A percentile compares a stretch with the other conserved stretches of the same genome.
These are phyloP conservation scores for Fusarium burgessii DNA, from an alignment of 2,329 filamentous ascomycete genomes.

Conservation along the genomic window DNA sequence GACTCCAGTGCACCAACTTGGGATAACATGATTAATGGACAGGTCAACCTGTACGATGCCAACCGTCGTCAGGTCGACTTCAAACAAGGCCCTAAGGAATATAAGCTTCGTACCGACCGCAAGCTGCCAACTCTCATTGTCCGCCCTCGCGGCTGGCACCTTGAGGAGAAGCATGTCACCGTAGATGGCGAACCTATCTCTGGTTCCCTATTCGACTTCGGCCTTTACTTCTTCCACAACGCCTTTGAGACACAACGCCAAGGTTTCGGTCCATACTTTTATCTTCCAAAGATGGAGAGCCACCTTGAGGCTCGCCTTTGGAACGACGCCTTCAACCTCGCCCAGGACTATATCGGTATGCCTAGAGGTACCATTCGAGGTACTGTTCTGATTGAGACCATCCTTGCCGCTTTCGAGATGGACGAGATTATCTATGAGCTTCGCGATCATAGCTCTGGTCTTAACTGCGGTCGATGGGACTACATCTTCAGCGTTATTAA, in stretches of 20 bases:
- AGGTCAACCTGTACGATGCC: slow-evolving; percentile 97
- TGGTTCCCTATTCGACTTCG: slow-evolving; percentile 94
- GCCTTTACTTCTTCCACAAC: slow-evolving; percentile 99
- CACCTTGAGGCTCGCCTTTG: slow-evolving; percentile 96
- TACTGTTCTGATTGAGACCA: slow-evolving; percentile 97
- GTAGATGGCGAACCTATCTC: slow-evolving; percentile 96
- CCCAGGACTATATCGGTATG: slow-evolving; percentile 93
- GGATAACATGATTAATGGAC: slow-evolving; percentile 99
- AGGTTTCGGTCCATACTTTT: slow-evolving; percentile 95
- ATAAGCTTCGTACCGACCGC: slow-evolving; percentile 94
- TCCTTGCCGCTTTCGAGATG: slow-evolving; percentile 98
- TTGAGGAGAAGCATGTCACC: slow-evolving; percentile 98
- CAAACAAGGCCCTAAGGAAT: slow-evolving; percentile 94
- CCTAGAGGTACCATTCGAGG: slow-evolving; percentile 91
- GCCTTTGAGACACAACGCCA: slow-evolving; percentile 86
- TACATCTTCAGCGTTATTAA: slow-evolving; percentile 99
- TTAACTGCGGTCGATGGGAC: slow-evolving; percentile 99
- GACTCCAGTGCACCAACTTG: slow-evolving; percentile 96
- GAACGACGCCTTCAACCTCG: slow-evolving; percentile 98
- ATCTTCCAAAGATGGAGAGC: slow-evolving; percentile 97
- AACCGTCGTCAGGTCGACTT: slow-evolving; percentile 95
- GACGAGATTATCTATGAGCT: slow-evolving; percentile 99
- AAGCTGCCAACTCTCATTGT: slow-evolving; percentile 90
- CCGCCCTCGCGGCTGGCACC: slow-evolving; percentile 95
- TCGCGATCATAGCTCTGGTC: slow-evolving; percentile 92